phyloP scores from a whole-genome alignment of 257 asterid genomes.

The Solanum paucissectum region DNA sequence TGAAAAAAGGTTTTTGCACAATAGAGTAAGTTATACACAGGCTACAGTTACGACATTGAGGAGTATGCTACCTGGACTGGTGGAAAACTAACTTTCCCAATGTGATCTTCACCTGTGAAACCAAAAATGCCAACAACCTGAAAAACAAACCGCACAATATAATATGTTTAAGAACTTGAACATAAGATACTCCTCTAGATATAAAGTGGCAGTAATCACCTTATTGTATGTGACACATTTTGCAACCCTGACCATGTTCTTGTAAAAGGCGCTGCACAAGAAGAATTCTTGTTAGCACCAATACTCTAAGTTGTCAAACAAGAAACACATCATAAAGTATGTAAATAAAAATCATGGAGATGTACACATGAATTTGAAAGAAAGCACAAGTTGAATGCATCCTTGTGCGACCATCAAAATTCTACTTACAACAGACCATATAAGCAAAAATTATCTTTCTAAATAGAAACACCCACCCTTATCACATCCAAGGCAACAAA shows the following conservation, averaged over 20 bases:
- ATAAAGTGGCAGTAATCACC: conserved; percentile 26
- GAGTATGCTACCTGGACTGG: conserved; percentile 66
- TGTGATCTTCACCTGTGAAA: conserved; percentile 92
- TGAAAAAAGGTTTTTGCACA: not conserved
- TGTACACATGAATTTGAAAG: not conserved
- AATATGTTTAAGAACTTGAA: not conserved
- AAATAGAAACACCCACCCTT: not conserved
- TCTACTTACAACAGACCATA: not conserved
- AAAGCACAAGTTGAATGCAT: not conserved
- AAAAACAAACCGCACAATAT: not conserved
- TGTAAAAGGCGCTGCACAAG: conserved; percentile 66
- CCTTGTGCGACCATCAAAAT: not conserved
- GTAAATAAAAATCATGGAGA: not conserved
- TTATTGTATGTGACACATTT: conserved; percentile 87
- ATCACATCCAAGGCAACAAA: not conserved
- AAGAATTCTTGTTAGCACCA: not conserved
- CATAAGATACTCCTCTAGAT: not conserved
- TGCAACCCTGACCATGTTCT: conserved; percentile 75
- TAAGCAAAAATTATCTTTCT: not conserved
- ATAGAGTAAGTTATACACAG: not conserved
- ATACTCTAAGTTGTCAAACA: not conserved
- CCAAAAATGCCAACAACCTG: conserved; percentile 94
- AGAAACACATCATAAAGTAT: not conserved
- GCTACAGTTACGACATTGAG: not conserved
- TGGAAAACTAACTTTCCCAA: conserved; percentile 87